Percentiles rank a stretch among this genome's conserved stretches.
These are phyloP conservation scores for Apiospora koreana DNA, from an alignment of 2,329 filamentous ascomycete species.

Conservation along the genomic window DNA sequence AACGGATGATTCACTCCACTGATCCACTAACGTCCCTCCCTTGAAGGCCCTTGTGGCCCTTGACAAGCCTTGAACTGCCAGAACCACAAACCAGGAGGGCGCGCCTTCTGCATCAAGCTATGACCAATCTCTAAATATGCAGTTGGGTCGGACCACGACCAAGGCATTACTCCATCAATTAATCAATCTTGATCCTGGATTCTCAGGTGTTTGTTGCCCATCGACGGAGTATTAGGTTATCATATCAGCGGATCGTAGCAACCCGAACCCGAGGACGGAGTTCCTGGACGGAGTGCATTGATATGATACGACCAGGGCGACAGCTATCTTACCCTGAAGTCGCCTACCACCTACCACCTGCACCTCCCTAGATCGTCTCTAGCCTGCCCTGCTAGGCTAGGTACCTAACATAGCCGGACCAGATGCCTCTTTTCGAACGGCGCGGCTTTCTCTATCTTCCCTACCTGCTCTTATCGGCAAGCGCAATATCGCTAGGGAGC, in stretches of 20 bases:
- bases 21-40: background rate
- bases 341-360: background rate
- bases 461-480: constrained; percentile 7
- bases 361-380: background rate
- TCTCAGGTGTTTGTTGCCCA: background rate
- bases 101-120: background rate
- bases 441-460: background rate
- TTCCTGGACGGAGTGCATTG: background rate
- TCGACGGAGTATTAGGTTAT: too few relatives aligned
- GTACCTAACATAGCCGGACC: background rate
- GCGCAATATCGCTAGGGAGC: background rate
- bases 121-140: background rate
- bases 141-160: background rate
- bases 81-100: background rate
- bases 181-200: background rate
- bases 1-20: background rate
- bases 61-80: constrained; percentile 1
- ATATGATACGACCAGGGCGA: too few relatives aligned
- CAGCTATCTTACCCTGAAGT: background rate
- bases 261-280: background rate
- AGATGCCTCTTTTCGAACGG: background rate
- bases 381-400: background rate
- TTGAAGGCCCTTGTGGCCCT: too few relatives aligned
- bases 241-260: background rate
- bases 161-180: background rate